Evolutionary conservation across 805 yeast genomes (phyloP).

Genomic region (Priceomyces carsonii): DNA sequence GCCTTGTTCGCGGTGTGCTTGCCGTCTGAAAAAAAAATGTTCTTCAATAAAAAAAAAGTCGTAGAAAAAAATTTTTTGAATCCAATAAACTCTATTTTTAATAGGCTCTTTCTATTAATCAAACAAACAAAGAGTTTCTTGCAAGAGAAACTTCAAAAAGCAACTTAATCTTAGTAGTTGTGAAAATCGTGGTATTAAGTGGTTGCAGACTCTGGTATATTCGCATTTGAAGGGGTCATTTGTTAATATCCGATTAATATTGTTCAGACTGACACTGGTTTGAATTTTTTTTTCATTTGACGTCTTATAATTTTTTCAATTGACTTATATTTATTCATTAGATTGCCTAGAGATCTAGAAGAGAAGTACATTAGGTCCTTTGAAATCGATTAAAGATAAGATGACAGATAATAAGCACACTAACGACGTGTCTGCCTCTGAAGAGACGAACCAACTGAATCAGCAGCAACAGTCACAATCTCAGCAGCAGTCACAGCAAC

Average conservation of each 20-base stretch:
- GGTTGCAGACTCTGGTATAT: slow-evolving; percentile 1
- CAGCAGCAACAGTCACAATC: slow-evolving; percentile 8
- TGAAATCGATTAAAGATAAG: slow-evolving; percentile 1
- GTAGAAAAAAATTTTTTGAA: slow-evolving; percentile 5
- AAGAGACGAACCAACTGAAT: slow-evolving; percentile 7
- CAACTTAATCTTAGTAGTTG: slow-evolving; percentile 4
- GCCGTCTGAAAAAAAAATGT: slow-evolving; percentile 1
- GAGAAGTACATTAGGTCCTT: slow-evolving; percentile 2
- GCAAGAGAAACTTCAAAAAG: slow-evolving; percentile 6
- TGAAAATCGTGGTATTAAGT: slow-evolving; percentile 4
- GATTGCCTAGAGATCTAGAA: neutral
- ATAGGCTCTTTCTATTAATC: slow-evolving; percentile 1
- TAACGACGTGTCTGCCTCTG: slow-evolving; percentile 10
- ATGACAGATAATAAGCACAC: slow-evolving; percentile 18
- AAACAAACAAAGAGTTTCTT: slow-evolving; percentile 4
- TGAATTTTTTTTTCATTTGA: neutral
- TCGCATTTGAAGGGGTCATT: slow-evolving; percentile 3
- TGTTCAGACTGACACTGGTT: slow-evolving; percentile 1
- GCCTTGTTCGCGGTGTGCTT: slow-evolving; percentile 1
- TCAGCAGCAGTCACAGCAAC: slow-evolving; percentile 2
- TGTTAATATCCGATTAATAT: slow-evolving; percentile 2
- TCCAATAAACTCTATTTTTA: slow-evolving; percentile 1
- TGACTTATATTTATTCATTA: slow-evolving; percentile 2
- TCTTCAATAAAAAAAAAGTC: slow-evolving; percentile 4
- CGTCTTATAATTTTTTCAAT: neutral